Conservation (phyloP, 805 yeast species). For the Kodamaea kaohsiungensis region DNA sequence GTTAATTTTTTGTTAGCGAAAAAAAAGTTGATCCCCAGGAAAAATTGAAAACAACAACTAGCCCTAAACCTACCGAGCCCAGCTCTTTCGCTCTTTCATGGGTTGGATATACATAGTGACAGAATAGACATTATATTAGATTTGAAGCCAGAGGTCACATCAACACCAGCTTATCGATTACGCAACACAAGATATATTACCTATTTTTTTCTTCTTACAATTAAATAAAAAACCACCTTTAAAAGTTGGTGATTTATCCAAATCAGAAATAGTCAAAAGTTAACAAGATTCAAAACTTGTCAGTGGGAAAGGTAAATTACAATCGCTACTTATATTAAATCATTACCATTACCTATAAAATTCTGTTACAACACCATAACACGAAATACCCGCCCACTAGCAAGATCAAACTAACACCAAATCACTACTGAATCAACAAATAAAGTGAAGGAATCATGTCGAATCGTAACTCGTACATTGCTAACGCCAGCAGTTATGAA, state of each 20-base stretch:
- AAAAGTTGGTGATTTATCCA: not conserved
- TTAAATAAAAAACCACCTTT: no score
- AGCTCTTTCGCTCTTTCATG: constrained; percentile 3
- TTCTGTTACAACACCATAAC: no score
- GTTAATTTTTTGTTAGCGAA: constrained; percentile 1
- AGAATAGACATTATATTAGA: not conserved
- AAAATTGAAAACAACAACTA: constrained; percentile 7
- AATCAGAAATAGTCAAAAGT: not conserved
- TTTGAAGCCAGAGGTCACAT: not conserved
- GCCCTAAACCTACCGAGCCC: constrained; percentile 3
- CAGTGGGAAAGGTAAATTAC: not conserved
- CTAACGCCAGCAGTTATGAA: constrained; percentile 26
- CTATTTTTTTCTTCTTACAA: no score
- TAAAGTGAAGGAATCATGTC: no score
- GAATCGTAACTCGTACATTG: constrained; percentile 10
- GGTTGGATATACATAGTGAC: constrained; percentile 2
- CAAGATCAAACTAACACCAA: not conserved
- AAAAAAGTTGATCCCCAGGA: constrained; percentile 7
- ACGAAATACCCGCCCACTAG: no score
- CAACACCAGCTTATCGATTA: not conserved
- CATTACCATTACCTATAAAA: not conserved
- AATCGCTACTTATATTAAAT: not conserved
- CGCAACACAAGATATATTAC: not conserved
- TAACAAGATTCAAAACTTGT: not conserved
- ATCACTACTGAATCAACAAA: no score